A percentile compares a stretch with the other conserved stretches of the same genome.
These are phyloP conservation scores for Aspergillus hortae DNA, from an alignment of 2,329 filamentous ascomycete genomes.

Conservation along the genomic window DNA sequence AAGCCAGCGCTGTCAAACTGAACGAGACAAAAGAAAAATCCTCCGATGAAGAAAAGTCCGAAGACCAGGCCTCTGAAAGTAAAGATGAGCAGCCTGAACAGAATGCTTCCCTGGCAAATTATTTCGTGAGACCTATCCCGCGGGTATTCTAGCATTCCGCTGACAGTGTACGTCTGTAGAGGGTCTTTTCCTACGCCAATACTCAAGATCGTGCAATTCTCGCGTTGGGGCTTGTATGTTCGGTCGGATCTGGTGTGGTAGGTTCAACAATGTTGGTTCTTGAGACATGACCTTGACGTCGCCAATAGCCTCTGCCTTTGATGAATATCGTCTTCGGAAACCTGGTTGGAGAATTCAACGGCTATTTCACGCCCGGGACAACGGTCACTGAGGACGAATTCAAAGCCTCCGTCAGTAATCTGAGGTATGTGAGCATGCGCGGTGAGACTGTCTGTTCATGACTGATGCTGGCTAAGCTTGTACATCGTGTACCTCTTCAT, in stretches of 20 bases:
- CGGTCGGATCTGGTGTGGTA: conserved; percentile 26
- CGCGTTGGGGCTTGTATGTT: conserved; percentile 16
- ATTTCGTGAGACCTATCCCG: conserved; percentile 10
- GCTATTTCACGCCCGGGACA: conserved; percentile 49
- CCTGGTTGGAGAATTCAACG: conserved; percentile 54
- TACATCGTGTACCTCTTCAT: conserved; percentile 59
- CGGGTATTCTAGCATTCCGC: not conserved
- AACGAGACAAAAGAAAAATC: too few species aligned
- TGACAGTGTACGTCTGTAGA: conserved; percentile 9
- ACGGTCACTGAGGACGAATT: conserved; percentile 47
- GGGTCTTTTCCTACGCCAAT: conserved; percentile 21
- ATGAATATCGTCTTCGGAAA: conserved; percentile 60
- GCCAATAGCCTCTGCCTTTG: conserved; percentile 37
- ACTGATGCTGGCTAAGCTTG: conserved; percentile 34
- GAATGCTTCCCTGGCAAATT: conserved; percentile 9
- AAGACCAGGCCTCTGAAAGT: not conserved
- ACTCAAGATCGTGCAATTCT: conserved; percentile 16
- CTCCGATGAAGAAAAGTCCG: too few species aligned
- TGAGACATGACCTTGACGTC: not conserved
- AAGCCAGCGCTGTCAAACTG: too few species aligned
- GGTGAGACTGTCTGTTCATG: not conserved
- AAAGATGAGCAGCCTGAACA: conserved; percentile 5
- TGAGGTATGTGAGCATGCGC: conserved; percentile 5
- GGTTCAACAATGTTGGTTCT: conserved; percentile 6
- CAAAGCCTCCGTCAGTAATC: conserved; percentile 47